Base-by-base conservation (phyloP, 148 eudicot species). In the Camellia granthamiana region DNA sequence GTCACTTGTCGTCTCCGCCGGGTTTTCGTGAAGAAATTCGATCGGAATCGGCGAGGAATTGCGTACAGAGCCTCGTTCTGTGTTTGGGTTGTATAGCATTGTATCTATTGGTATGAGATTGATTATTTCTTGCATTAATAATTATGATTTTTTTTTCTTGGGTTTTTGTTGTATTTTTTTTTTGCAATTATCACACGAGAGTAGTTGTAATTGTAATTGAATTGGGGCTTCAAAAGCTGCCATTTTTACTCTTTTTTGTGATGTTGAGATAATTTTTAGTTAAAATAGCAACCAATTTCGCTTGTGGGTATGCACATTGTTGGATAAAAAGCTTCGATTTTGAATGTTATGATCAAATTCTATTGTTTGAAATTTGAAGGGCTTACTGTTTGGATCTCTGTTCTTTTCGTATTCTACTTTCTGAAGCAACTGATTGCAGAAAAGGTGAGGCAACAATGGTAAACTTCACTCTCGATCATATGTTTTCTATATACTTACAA, bases 1-100 rank as follows among this genome's bases (percentile, higher is more conserved):
- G 80, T 43, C 80, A 74, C 21, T 75, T 85, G 64, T 79, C 88
- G 5, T 68, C 90, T 14, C 90, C 93, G 15, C 83, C 90, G 47
- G 89, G 87, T 43, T 75, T 80, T 49, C 79, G 77, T 12, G 49
- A 59, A 47, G 85, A 82, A 59, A 55, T 72, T 4, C 41, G 68
- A 80, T 74, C 79, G 30, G 82, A 10, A 10, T 76, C 77, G 71
- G 77, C 58, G 44, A 43, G 23, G 61, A 65, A 66, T 72, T 49
- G 63, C 23, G 79, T 67, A 3, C 30, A 60, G 52, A 56, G 73
- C 11, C 58, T 44, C 49, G 15, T 76, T 69, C 42, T 77, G 52
- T 62, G n/a, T 72, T 12, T 83, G 19, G 14, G 83, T 55, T 84
- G 84, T 87, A 69, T 75, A 74, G 77, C 47, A 58, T 73, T 61